These are phyloP conservation scores for Oryza meridionalis DNA, from an alignment of 176 grass and related monocot species.

Conservation along the genomic window DNA sequence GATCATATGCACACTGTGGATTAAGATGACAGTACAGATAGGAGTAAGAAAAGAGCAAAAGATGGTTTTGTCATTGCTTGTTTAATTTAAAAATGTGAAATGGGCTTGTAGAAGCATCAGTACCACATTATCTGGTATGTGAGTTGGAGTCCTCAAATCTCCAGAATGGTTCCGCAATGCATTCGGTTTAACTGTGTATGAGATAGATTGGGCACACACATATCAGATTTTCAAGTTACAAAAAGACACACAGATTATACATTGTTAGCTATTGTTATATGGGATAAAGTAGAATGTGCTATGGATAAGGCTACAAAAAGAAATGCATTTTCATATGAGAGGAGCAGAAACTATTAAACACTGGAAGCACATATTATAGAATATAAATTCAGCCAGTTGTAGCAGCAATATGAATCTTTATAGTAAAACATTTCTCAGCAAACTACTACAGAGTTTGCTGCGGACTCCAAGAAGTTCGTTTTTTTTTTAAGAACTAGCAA, in stretches of 20 bases:
- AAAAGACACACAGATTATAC: conserved; percentile 19
- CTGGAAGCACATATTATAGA: not conserved
- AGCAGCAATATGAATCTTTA: conserved; percentile 26
- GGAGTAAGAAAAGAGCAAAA: conserved; percentile 30
- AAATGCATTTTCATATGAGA: conserved; percentile 19
- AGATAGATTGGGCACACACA: conserved; percentile 37
- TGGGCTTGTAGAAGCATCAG: conserved; percentile 29
- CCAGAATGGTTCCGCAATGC: conserved; percentile 63
- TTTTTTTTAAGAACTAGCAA: conserved; percentile 7
- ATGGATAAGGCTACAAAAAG: conserved; percentile 1
- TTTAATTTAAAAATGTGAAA: conserved; percentile 42
- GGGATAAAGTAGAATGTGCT: conserved; percentile 20
- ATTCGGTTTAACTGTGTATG: conserved; percentile 76
- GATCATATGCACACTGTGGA: conserved; percentile 80
- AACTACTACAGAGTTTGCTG: not conserved
- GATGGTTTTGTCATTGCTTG: conserved; percentile 13
- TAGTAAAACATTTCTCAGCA: conserved; percentile 9
- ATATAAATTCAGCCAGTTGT: conserved; percentile 20
- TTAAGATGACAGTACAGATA: conserved; percentile 43
- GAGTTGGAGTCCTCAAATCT: conserved; percentile 79
- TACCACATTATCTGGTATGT: conserved; percentile 76
- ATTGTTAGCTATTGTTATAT: conserved; percentile 23
- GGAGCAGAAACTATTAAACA: conserved; percentile 5
- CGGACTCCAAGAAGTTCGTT: not conserved
- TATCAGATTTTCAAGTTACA: conserved; percentile 37